Evolutionary conservation across 495 filamentous ascomycete genomes (phyloP).

Genomic region (Aspergillus mulundensis): DNA sequence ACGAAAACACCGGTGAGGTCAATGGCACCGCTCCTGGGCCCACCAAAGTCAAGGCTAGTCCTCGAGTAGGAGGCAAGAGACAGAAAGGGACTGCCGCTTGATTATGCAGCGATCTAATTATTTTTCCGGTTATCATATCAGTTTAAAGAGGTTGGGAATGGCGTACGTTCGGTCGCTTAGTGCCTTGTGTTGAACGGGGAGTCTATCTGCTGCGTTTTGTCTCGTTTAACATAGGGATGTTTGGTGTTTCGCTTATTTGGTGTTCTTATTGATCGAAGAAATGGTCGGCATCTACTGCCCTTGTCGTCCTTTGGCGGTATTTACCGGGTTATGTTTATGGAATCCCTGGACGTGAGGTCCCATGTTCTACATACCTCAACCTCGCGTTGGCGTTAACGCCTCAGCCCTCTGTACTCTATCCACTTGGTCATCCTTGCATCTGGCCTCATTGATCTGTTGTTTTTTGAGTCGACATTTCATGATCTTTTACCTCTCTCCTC

Average conservation of each 20-base stretch:
- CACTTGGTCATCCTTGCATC: constrained; percentile 28
- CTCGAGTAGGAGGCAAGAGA: constrained; percentile 50
- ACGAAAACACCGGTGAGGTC: constrained; percentile 49
- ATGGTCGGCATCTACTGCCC: constrained; percentile 18
- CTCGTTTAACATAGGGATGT: constrained; percentile 22
- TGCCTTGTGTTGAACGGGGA: constrained; percentile 18
- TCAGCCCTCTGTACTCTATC: constrained; percentile 31
- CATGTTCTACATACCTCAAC: background rate
- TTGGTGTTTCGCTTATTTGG: constrained; percentile 15
- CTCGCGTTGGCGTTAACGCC: constrained; percentile 7
- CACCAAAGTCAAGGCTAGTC: constrained; percentile 55
- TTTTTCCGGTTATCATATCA: constrained; percentile 18
- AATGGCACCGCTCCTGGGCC: constrained; percentile 44
- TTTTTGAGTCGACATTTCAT: constrained; percentile 9
- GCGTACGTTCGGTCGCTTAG: constrained; percentile 33
- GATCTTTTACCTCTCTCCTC: background rate
- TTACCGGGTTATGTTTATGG: constrained; percentile 10
- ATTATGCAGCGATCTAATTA: constrained; percentile 12
- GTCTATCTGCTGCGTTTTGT: constrained; percentile 18
- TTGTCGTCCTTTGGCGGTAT: constrained; percentile 5
- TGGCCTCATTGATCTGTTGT: constrained; percentile 20
- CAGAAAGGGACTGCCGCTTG: constrained; percentile 45
- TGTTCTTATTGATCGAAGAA: constrained; percentile 9
- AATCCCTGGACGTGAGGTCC: constrained; percentile 1
- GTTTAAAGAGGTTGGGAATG: constrained; percentile 31